These are phyloP conservation scores for Cytospora schulzeri DNA, from an alignment of 2,329 filamentous ascomycete genomes.

Conservation along the genomic window DNA sequence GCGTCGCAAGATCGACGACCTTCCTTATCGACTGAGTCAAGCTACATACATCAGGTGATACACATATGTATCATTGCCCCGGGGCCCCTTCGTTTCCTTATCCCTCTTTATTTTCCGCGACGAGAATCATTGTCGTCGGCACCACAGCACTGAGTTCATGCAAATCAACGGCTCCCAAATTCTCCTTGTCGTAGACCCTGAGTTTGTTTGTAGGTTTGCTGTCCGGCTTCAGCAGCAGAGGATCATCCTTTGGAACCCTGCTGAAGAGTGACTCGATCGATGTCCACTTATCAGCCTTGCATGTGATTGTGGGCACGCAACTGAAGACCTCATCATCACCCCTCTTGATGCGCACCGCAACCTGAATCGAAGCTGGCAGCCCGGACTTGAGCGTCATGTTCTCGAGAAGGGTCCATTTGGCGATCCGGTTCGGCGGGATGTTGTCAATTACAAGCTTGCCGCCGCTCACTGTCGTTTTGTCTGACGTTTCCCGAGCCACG, in stretches of 20 bases:
- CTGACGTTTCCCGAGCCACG: conserved; percentile 27
- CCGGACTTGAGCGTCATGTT: conserved; percentile 32
- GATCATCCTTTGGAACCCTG: conserved; percentile 28
- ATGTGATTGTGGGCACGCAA: conserved; percentile 35
- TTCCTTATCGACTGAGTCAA: neutral
- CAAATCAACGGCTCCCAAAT: conserved; percentile 26
- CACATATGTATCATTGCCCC: too few species aligned
- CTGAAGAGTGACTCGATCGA: conserved; percentile 32
- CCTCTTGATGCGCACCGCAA: conserved; percentile 33
- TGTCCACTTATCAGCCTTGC: conserved; percentile 32
- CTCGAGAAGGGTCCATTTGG: conserved; percentile 34
- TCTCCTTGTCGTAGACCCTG: conserved; percentile 25
- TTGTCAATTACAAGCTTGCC: conserved; percentile 29
- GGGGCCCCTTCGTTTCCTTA: too few species aligned
- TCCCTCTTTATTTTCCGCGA: neutral
- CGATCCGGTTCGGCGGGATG: conserved; percentile 30
- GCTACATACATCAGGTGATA: too few species aligned
- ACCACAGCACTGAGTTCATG: neutral
- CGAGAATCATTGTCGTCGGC: neutral
- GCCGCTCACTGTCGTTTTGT: conserved; percentile 30
- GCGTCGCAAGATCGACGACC: neutral
- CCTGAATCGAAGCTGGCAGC: conserved; percentile 30
- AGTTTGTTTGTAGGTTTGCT: conserved; percentile 19
- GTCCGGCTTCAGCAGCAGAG: conserved; percentile 29
- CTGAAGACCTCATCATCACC: conserved; percentile 34